Evolutionary conservation across 2,329 filamentous ascomycete genomes (phyloP), one percentile per base, ranked within the genome.

Genomic region (Penicillium sp.): DNA sequence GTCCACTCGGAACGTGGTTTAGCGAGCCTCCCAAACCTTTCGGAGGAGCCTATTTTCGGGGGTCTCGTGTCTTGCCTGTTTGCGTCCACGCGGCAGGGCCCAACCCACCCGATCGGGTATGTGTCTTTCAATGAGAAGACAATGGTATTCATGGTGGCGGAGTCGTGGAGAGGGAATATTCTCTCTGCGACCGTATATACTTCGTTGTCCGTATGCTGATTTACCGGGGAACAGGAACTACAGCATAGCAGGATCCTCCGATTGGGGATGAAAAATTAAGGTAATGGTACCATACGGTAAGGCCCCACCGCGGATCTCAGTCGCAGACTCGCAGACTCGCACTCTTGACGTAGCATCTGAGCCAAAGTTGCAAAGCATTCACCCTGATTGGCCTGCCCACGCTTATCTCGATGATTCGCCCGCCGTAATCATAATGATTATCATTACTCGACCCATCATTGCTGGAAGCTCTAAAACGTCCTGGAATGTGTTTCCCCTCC

Each of bases 311-410:
- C 9, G 28, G 40, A 51, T 58, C 51, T 33, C 18, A 23, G 18
- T 17, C 17, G 55, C n/a, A 23, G 21, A 23, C 7, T 23, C 21
- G 11, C 21, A 7, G 7, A 23, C 13, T 14, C 15, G 7, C 18
- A 26, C 58, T 60, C 58, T 60, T 64, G 60, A 65, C 62, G 60
- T 65, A 62, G 59, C 43, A 48, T 49, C 53, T 51, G 51, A 45
- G 40, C 41, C 38, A 53, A 41, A 40, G 47, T 63, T 57, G 57
- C 44, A 60, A 64, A 58, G 23, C 44, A 47, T 17, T 4, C 6
- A 0, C 23, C n/a, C 42, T 65, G 48, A 65, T 65, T 65, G 62
- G 62, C 30, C 10, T 10, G 7, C 16, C 19, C 2, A 33, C 27
- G 50, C 60, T 65, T 63, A 64, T 64, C 61, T 62, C 43, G 43